These are phyloP conservation scores for Serendipita sp. DNA, from an alignment of 768 basidiomycete genomes.

Conservation along the genomic window DNA sequence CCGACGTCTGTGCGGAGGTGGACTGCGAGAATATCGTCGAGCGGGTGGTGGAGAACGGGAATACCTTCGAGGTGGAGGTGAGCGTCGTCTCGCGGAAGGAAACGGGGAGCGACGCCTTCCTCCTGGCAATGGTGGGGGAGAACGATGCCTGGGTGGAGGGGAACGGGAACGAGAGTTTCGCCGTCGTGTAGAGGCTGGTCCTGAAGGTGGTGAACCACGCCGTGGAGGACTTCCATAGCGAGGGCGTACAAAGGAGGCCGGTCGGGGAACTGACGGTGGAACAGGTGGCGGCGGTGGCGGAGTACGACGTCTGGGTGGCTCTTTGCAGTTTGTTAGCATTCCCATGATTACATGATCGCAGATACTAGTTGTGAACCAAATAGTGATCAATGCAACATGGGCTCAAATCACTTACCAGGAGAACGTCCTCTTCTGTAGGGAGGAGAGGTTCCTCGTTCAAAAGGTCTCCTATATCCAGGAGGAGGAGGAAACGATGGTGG, in stretches of 20 bases:
- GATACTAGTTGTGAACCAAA: too few species aligned
- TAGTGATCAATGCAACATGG: background rate
- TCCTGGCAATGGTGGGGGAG: background rate
- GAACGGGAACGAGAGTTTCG: background rate
- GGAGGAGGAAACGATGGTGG: conserved; percentile 1
- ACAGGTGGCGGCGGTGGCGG: background rate
- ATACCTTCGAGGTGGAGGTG: background rate
- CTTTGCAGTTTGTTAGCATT: background rate
- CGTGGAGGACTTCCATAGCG: conserved; percentile 1
- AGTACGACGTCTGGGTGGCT: background rate
- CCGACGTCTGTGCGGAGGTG: background rate
- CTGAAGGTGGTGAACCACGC: background rate
- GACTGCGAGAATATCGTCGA: background rate
- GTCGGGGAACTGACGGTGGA: background rate
- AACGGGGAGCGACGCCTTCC: background rate
- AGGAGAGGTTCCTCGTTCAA: background rate
- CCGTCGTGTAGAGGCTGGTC: background rate
- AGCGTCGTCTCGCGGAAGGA: background rate
- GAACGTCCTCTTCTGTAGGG: background rate
- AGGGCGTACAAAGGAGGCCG: background rate
- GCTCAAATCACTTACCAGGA: background rate
- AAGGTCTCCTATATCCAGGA: background rate
- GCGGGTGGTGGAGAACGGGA: background rate
- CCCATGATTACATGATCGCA: background rate
- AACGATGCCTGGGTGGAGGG: background rate